Conservation (phyloP, 768 basidiomycete species). For the Tylopilus sp. region DNA sequence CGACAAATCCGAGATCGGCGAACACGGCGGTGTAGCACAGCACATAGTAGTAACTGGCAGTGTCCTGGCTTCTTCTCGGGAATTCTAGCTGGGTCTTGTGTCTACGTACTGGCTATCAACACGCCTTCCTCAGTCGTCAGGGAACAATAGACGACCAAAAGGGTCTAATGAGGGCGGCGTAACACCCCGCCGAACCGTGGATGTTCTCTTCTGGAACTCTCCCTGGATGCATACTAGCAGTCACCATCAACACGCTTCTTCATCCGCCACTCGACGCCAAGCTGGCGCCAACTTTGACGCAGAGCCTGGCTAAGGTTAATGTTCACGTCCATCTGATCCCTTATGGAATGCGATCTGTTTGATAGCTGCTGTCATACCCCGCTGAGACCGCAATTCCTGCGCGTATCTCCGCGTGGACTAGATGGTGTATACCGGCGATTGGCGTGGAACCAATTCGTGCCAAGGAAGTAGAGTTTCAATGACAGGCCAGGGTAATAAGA, state of each 20-base stretch:
- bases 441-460: not conserved
- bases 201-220: not conserved
- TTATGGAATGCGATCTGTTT: not conserved
- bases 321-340: not conserved
- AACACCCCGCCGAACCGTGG: not conserved
- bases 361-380: not conserved
- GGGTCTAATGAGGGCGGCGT: not conserved
- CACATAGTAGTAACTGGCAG: too few relatives aligned
- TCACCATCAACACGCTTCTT: conserved; percentile 17
- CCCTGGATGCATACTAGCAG: not conserved
- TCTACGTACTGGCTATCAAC: not conserved
- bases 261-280: not conserved
- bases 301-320: conserved; percentile 7
- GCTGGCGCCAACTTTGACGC: not conserved
- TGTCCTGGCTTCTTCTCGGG: not conserved
- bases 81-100: not conserved
- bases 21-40: not conserved
- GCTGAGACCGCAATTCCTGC: not conserved
- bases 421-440: not conserved
- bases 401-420: not conserved
- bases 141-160: not conserved
- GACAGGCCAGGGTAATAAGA: not conserved
- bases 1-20: not conserved
- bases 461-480: not conserved
- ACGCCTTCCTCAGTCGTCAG: conserved; percentile 1